Evolutionary conservation across 306 rosid species (phyloP).

Genomic region (Echinosophora koreensis): DNA sequence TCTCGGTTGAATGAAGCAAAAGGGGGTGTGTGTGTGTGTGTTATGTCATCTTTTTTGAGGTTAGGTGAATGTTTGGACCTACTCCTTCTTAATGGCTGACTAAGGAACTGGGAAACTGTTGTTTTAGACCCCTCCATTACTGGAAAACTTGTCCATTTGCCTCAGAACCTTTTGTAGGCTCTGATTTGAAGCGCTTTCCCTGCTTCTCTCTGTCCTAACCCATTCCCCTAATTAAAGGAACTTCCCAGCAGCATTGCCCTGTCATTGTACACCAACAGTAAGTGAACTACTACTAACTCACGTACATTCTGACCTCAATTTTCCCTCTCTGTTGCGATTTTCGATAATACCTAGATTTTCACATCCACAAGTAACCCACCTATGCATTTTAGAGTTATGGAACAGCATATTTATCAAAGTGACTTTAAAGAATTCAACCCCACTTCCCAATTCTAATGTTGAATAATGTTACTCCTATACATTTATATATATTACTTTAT

Average conservation of each 20-base stretch:
- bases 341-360: constrained; percentile 27
- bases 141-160: constrained; percentile 66
- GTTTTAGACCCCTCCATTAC: constrained; percentile 63
- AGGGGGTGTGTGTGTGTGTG: constrained; percentile 8
- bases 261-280: constrained; percentile 52
- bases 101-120: constrained; percentile 55
- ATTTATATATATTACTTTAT: too few relatives aligned
- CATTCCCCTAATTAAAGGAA: constrained; percentile 58
- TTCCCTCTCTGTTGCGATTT: constrained; percentile 24
- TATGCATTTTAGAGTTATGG: background rate
- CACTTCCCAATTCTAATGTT: background rate
- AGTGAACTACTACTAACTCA: constrained; percentile 46
- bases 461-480: too few relatives aligned
- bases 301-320: constrained; percentile 40
- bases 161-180: constrained; percentile 52
- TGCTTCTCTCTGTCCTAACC: constrained; percentile 50
- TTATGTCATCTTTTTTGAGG: constrained; percentile 57
- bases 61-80: constrained; percentile 74
- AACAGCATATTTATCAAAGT: background rate
- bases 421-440: background rate
- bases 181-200: constrained; percentile 44
- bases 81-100: constrained; percentile 67
- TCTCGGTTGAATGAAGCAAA: constrained; percentile 42
- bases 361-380: constrained; percentile 1
- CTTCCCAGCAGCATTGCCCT: background rate